Base-by-base conservation (phyloP, 345 rosid genomes). In the Linum usitatissimum region DNA sequence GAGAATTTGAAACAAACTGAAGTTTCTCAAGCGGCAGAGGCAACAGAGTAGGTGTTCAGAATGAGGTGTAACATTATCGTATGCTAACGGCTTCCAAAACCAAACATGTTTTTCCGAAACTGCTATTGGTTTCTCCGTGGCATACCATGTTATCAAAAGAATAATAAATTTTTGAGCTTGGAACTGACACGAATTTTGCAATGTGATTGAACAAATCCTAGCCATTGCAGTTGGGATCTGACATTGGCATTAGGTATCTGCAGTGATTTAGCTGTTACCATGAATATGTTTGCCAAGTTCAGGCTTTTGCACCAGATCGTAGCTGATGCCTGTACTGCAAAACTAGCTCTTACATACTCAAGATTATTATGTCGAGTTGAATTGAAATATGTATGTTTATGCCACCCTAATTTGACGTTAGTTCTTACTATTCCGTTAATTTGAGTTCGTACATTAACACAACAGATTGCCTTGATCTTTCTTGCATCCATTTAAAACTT, bases 1-100 rank as follows among this genome's bases (percentile, higher is more conserved):
- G 98, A 92, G 77, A 86, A 78, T 70, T 64, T 85, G 83, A 92
- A 85, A 73, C 88, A 76, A 77, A 72, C 73, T 63, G 95, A 88
- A 73, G 80, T 73, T 62, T 69, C 92, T 13, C 86, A 77, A 51
- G 82, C 81, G 6, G 78, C 63, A 39, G 86, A 85, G 55, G 80
- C 79, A 18, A 66, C 82, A 13, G 90, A 91, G 67, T 89, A 89
- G 81, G 45, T 60, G 60, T 4, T 28, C 30, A 4, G 30, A 17
- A 49, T 40, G 69, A 38, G 57, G 61, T 45, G 3, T 64, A 56
- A 55, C 66, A 21, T 67, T 20, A 30, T 60, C 30, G 30, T 38
- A 20, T n/a, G n/a, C 59, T 58, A 53, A 12, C 48, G 48, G 48
- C 48, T 28, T 69, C 20, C 18, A 49, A 58, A 49, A 21, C 4